Evolutionary conservation across 371 early-diverging fungal species (phyloP).

Genomic region (Funneliformis caledonium): DNA sequence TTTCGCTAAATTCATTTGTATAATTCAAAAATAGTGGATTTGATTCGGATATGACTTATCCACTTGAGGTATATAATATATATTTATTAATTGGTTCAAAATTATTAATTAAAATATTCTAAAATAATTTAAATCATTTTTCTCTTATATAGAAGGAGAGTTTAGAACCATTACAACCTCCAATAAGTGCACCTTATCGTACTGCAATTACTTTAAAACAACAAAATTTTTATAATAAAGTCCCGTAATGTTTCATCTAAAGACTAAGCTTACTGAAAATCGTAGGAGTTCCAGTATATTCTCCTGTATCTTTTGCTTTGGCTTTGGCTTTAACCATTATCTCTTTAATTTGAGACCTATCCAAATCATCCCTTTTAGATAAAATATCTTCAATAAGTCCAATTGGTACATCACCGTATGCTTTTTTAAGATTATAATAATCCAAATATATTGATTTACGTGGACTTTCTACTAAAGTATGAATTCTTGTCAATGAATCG

Average conservation of each 20-base stretch:
- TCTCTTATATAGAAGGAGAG: slow-evolving; percentile 56
- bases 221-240: slow-evolving; percentile 69
- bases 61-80: slow-evolving; percentile 58
- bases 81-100: background rate
- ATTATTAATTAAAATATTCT: background rate
- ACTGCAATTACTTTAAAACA: slow-evolving; percentile 83
- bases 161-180: slow-evolving; percentile 82
- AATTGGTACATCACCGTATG: slow-evolving; percentile 83
- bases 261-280: slow-evolving; percentile 32
- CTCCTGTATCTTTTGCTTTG: slow-evolving; percentile 46
- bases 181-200: slow-evolving; percentile 90
- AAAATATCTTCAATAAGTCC: slow-evolving; percentile 80
- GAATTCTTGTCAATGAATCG: slow-evolving; percentile 79
- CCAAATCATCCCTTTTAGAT: slow-evolving; percentile 63
- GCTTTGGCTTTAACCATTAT: slow-evolving; percentile 77
- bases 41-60: slow-evolving; percentile 83
- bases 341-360: slow-evolving; percentile 71
- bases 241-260: background rate
- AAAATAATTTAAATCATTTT: slow-evolving; percentile 17
- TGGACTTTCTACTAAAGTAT: slow-evolving; percentile 67
- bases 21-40: slow-evolving; percentile 64
- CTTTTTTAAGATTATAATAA: slow-evolving; percentile 76
- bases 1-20: slow-evolving; percentile 44
- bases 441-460: slow-evolving; percentile 76
- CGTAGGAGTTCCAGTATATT: slow-evolving; percentile 29